Base-by-base conservation (phyloP, 2,329 filamentous ascomycete genomes). In the Ophiostoma montium region DNA sequence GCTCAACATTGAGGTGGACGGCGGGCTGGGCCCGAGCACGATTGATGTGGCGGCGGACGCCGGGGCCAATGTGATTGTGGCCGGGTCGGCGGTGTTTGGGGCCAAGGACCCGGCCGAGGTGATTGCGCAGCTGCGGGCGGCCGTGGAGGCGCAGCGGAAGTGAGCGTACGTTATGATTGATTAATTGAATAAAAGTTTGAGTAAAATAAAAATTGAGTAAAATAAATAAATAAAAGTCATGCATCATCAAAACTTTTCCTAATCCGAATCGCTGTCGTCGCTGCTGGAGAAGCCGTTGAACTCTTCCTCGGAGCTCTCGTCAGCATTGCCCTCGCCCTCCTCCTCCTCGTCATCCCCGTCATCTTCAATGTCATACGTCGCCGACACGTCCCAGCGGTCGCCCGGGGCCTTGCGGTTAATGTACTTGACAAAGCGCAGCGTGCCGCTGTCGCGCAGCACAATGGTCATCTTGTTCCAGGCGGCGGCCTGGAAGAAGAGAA, bases 31-130 rank as follows among this genome's bases (percentile, higher is more conserved):
- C 1, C 80, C 87, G 48, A 78, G 80, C 56, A 98, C 92, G 0
- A 92, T 98, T 57, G 89, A 92, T 59, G 84, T 90, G 62, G 92
- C 92, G 8, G 92, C 92, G 1, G 87, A 95, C 53, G 92, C 92
- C 0, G 92, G 92, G 32, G 92, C 92, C 49, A 98, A 98, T 60
- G 92, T 98, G 50, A 98, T 98, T 61, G 92, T 98, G 47, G 90
- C 92, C 11, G 92, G 92, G 30, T 95, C 86, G 60, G 92, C 92
- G 36, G 88, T 98, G 8, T 98, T 96, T 66, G 88, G 89, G 33
- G 90, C 92, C 16, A 75, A 87, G 61, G 86, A 95, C 61, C 92
- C 92, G 0, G 76, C 76, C 6, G 84, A 92, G 57, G 88, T 95
- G 21, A 95, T 98, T 61, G 67, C 74, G n/a, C 71, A 84, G 64